phyloP scores from a whole-genome alignment of 306 rosid species.

The Boehmeria nivea region DNA sequence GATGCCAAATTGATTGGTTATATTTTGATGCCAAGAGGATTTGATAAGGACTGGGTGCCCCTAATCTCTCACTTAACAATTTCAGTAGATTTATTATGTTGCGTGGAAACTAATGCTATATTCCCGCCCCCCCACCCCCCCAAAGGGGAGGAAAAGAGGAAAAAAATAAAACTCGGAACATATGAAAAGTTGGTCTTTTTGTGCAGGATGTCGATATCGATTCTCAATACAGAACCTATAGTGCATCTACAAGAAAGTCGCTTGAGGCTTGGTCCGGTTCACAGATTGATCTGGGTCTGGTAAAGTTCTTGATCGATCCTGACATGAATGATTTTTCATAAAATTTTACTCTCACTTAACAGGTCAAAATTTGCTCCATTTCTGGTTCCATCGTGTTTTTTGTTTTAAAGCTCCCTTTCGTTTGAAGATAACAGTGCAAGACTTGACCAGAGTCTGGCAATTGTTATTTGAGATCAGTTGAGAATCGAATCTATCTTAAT shows the following conservation, averaged over 20 bases:
- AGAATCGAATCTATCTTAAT: too few species aligned
- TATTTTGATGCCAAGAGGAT: too few species aligned
- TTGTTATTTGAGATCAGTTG: not conserved
- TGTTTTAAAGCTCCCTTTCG: not conserved
- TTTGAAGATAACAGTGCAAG: not conserved
- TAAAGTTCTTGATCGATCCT: constrained; percentile 27
- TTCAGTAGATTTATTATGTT: too few species aligned
- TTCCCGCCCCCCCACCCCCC: too few species aligned
- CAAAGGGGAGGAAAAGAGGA: not conserved
- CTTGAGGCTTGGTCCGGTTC: constrained; percentile 91
- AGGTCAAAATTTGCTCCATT: too few species aligned
- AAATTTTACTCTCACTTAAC: not conserved
- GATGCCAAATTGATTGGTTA: too few species aligned
- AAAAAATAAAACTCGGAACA: not conserved
- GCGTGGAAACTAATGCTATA: too few species aligned
- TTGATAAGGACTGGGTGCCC: too few species aligned
- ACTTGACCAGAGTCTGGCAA: not conserved
- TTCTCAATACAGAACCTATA: constrained; percentile 52
- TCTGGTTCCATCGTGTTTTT: not conserved
- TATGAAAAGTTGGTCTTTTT: constrained; percentile 13
- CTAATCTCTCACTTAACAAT: too few species aligned
- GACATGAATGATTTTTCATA: constrained; percentile 6
- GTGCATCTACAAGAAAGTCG: constrained; percentile 66
- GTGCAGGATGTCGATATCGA: constrained; percentile 73
- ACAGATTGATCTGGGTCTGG: constrained; percentile 89